A percentile compares a stretch with the other conserved stretches of the same genome.
These are phyloP conservation scores for Fusarium sp. DNA, from an alignment of 2,329 filamentous ascomycete genomes.

Conservation along the genomic window DNA sequence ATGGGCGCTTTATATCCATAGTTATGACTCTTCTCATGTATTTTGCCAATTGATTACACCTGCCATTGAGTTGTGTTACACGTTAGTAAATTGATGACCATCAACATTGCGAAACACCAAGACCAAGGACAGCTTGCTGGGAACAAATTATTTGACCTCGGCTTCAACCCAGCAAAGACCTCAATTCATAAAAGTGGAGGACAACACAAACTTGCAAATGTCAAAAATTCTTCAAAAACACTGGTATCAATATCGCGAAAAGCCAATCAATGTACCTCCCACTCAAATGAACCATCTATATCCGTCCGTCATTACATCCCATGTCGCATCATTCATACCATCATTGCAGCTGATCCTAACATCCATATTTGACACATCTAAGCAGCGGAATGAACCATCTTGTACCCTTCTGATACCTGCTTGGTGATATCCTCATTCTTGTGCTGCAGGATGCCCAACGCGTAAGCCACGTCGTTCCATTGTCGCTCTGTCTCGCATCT, in stretches of 20 bases:
- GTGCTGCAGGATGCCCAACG: constrained; percentile 89
- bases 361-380: constrained; percentile 51
- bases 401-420: constrained; percentile 81
- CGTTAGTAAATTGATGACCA: background rate
- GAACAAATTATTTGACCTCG: background rate
- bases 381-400: constrained; percentile 75
- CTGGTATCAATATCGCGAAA: constrained; percentile 43
- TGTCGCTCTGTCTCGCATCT: constrained; percentile 94
- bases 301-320: constrained; percentile 42
- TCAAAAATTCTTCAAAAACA: constrained; percentile 34
- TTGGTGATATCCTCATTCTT: constrained; percentile 93
- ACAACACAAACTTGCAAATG: constrained; percentile 21
- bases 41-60: too few species aligned
- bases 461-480: constrained; percentile 98
- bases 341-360: constrained; percentile 43
- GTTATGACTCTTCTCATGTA: background rate
- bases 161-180: background rate
- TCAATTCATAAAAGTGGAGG: constrained; percentile 25
- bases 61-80: background rate
- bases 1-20: background rate
- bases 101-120: constrained; percentile 12
- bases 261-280: constrained; percentile 16
- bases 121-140: accelerated
- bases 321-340: constrained; percentile 44
- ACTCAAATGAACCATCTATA: constrained; percentile 39